Conservation (phyloP, 306 rosid species). For the Ormosia semicastrata region DNA sequence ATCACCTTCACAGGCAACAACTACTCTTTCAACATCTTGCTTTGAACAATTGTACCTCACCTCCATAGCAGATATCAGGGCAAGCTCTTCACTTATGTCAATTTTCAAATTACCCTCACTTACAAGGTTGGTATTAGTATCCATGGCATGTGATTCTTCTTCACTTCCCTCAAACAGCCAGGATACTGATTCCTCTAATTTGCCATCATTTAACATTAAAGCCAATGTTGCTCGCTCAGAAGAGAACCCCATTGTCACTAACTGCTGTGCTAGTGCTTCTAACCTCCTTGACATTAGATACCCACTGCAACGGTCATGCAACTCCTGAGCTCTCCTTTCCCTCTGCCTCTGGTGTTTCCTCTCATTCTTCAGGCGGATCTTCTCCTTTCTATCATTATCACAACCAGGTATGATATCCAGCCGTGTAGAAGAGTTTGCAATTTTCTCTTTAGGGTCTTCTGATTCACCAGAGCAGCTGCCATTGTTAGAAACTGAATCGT, state of each 20-base stretch:
- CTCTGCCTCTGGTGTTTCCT: slow-evolving; percentile 89
- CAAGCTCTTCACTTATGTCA: slow-evolving; percentile 78
- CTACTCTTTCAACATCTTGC: slow-evolving; percentile 82
- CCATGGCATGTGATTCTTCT: slow-evolving; percentile 40
- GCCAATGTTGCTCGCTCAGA: slow-evolving; percentile 66
- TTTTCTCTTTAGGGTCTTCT: slow-evolving; percentile 72
- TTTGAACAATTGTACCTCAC: slow-evolving; percentile 58
- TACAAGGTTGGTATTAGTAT: slow-evolving; percentile 26
- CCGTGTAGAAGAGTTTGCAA: slow-evolving; percentile 39
- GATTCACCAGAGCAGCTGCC: slow-evolving; percentile 94
- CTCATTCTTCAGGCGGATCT: slow-evolving; percentile 80
- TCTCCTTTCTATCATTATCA: slow-evolving; percentile 78
- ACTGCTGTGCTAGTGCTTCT: slow-evolving; percentile 72
- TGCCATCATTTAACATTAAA: slow-evolving; percentile 66
- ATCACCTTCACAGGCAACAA: slow-evolving; percentile 83
- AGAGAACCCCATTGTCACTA: slow-evolving; percentile 77
- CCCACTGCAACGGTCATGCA: slow-evolving; percentile 69
- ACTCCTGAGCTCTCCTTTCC: slow-evolving; percentile 84
- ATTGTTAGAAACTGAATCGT: slow-evolving; percentile 78
- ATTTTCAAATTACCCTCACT: slow-evolving; percentile 62
- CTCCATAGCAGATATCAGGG: slow-evolving; percentile 54
- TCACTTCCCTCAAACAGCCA: slow-evolving; percentile 71
- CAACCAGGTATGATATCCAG: slow-evolving; percentile 66
- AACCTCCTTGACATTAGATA: slow-evolving; percentile 85
- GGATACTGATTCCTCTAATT: slow-evolving; percentile 70